These are phyloP conservation scores for Populus pruinosa DNA, from an alignment of 345 rosid species.

Conservation along the genomic window DNA sequence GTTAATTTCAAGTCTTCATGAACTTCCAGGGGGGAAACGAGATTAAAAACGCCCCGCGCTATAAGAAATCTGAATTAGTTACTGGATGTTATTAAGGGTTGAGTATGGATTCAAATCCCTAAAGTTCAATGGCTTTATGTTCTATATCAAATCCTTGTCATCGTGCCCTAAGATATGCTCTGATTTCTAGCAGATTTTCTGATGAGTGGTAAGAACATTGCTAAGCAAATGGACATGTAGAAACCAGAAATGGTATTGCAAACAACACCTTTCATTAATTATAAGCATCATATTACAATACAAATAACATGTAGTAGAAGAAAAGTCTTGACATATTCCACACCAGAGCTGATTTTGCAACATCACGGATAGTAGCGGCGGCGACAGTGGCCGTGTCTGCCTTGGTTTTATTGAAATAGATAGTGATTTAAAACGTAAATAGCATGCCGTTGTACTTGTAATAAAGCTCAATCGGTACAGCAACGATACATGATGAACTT, in stretches of 20 bases:
- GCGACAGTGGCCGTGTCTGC: neutral
- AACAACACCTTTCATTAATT: neutral
- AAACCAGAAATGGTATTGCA: neutral
- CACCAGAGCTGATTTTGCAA: neutral
- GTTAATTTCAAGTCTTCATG: too few relatives aligned
- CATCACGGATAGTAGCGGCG: neutral
- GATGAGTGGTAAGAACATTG: neutral
- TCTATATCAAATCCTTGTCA: neutral
- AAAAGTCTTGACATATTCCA: neutral
- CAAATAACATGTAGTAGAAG: neutral
- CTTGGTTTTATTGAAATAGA: neutral
- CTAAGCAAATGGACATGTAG: neutral
- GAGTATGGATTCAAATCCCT: too few relatives aligned
- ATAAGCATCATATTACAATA: neutral
- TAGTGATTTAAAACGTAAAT: neutral
- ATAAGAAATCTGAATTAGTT: too few relatives aligned
- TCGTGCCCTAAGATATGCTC: neutral
- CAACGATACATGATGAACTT: conserved; percentile 60
- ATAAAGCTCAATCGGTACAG: conserved; percentile 41
- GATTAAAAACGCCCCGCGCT: too few relatives aligned
- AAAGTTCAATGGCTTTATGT: too few relatives aligned
- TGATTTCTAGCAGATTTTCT: neutral
- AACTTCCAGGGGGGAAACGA: too few relatives aligned
- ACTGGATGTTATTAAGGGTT: too few relatives aligned
- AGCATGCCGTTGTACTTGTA: too few relatives aligned